Conservation (phyloP, 371 early-diverging fungal genomes). For the Coemansia sp. region DNA sequence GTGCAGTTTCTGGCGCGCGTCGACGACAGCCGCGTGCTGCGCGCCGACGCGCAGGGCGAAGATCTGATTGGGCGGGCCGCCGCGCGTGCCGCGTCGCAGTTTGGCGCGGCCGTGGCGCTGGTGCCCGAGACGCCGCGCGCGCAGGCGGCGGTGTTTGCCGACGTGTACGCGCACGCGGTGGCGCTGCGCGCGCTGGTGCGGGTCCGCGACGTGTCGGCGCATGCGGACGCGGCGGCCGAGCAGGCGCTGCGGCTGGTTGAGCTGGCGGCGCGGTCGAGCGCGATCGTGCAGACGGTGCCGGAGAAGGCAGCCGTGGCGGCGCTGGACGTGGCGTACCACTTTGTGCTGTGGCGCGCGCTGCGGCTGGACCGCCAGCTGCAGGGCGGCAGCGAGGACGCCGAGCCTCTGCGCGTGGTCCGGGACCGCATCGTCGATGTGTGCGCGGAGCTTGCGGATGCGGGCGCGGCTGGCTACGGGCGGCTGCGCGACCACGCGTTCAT, state of each 20-base stretch:
- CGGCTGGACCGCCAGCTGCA: constrained; percentile 13
- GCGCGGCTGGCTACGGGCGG: constrained; percentile 4
- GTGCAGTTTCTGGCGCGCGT: constrained; percentile 32
- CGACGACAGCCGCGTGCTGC: constrained; percentile 29
- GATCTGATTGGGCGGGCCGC: constrained; percentile 22
- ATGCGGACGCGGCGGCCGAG: constrained; percentile 5
- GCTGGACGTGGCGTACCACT: constrained; percentile 31
- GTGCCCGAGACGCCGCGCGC: constrained; percentile 17
- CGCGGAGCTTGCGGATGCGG: constrained; percentile 13
- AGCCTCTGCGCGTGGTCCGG: constrained; percentile 13
- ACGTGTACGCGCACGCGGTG: constrained; percentile 23
- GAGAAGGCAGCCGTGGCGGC: constrained; percentile 24
- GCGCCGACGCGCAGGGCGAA: neutral
- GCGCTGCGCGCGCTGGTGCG: constrained; percentile 34
- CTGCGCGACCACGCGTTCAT: constrained; percentile 40
- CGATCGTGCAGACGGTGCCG: constrained; percentile 6
- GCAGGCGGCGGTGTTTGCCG: constrained; percentile 10
- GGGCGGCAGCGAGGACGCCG: neutral
- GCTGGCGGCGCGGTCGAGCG: constrained; percentile 10
- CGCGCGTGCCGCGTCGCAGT: constrained; percentile 6
- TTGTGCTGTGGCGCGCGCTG: constrained; percentile 37
- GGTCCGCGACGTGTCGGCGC: constrained; percentile 16
- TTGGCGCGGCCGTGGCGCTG: constrained; percentile 18
- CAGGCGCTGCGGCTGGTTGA: constrained; percentile 20
- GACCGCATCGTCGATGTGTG: constrained; percentile 19